Percentiles rank a stretch among this genome's conserved stretches.
These are phyloP conservation scores for Teratosphaeria epicoccoides DNA, from an alignment of 2,329 filamentous ascomycete species.

Conservation along the genomic window DNA sequence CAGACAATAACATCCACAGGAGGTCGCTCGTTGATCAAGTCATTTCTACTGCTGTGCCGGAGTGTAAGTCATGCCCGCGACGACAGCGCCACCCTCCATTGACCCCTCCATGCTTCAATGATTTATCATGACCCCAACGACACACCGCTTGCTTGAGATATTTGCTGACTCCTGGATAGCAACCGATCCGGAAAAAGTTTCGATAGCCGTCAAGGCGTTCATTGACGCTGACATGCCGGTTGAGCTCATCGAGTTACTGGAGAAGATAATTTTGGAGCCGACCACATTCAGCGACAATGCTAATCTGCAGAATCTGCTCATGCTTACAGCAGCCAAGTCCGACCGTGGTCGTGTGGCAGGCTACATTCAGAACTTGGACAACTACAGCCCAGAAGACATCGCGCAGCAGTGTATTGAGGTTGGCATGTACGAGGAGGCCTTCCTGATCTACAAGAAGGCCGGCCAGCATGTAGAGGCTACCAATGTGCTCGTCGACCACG, in stretches of 20 bases:
- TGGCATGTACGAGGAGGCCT: conserved; percentile 90
- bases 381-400: conserved; percentile 87
- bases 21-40: conserved; percentile 93
- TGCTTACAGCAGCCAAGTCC: conserved; percentile 93
- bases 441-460: conserved; percentile 98
- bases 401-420: conserved; percentile 88
- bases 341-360: conserved; percentile 92
- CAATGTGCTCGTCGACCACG: conserved; percentile 86
- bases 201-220: conserved; percentile 86
- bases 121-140: neutral
- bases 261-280: conserved; percentile 99
- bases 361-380: conserved; percentile 84
- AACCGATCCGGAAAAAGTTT: conserved; percentile 87
- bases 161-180: conserved; percentile 52
- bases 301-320: conserved; percentile 88
- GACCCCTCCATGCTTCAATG: neutral
- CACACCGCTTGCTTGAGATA: neutral
- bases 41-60: conserved; percentile 72
- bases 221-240: conserved; percentile 80
- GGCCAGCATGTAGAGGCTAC: conserved; percentile 77
- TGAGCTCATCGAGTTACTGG: conserved; percentile 91
- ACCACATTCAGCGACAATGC: conserved; percentile 96
- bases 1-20: conserved; percentile 89
- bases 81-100: neutral
- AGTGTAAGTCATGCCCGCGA: conserved; percentile 1